Percentiles rank a stretch among this genome's conserved stretches.
Evolutionary conservation across 768 basidiomycete species (phyloP).

Genomic region (Panaeolus papilionaceus): DNA sequence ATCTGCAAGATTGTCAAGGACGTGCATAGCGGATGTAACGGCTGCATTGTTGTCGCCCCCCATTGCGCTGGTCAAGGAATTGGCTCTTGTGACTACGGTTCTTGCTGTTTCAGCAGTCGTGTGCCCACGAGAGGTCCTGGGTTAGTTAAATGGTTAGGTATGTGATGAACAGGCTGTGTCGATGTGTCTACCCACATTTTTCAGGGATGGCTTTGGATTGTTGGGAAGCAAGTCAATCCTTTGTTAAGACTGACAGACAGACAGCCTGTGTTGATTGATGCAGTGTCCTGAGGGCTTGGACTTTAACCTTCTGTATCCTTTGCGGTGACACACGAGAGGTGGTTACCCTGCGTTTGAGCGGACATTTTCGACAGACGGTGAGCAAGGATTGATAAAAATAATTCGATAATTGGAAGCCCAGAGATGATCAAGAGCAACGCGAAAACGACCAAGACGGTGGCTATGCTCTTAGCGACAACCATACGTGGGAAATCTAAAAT

Average conservation of each 20-base stretch:
- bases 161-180: not conserved
- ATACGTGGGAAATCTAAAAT: not conserved
- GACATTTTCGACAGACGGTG: slow-evolving; percentile 9
- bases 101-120: not conserved
- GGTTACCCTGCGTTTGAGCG: not conserved
- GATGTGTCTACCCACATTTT: slow-evolving; percentile 3
- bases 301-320: not conserved
- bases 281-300: not conserved
- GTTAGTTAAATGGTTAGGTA: not conserved
- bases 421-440: not conserved
- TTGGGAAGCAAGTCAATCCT: not conserved
- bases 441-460: not conserved
- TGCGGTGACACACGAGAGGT: not conserved
- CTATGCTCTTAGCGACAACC: slow-evolving; percentile 7
- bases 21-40: slow-evolving; percentile 37
- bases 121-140: slow-evolving; percentile 2
- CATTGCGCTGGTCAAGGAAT: slow-evolving; percentile 4
- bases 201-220: not conserved
- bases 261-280: not conserved
- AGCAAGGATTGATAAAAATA: not conserved
- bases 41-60: slow-evolving; percentile 21
- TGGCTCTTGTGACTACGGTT: not conserved
- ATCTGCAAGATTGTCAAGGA: slow-evolving; percentile 39
- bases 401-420: not conserved
- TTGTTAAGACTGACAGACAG: not conserved